phyloP scores from a whole-genome alignment of 2,329 filamentous ascomycete genomes.

The Trichophyton equinum region DNA sequence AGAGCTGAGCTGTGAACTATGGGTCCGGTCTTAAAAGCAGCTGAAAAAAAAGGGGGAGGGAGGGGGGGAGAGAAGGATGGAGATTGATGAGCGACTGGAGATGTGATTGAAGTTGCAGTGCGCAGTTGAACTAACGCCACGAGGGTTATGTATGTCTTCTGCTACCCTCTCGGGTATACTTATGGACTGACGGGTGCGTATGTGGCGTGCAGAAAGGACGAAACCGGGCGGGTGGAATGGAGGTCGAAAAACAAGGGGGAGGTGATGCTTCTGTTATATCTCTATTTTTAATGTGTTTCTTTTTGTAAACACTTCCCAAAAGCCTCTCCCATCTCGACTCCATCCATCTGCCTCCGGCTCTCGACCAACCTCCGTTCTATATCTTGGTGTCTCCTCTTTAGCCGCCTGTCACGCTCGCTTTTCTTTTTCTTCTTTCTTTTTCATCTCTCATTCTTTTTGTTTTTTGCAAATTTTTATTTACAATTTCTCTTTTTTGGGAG shows the following conservation, averaged over 20 bases:
- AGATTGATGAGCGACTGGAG: background rate
- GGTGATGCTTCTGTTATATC: background rate
- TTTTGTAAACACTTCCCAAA: background rate
- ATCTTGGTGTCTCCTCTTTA: constrained; percentile 2
- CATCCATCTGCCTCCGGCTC: background rate
- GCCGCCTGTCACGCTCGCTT: constrained; percentile 1
- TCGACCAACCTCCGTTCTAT: background rate
- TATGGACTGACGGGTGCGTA: background rate
- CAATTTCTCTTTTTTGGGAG: background rate
- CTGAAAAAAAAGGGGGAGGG: background rate
- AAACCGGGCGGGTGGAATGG: background rate
- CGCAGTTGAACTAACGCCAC: background rate
- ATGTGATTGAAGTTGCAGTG: background rate
- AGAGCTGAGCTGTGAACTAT: background rate
- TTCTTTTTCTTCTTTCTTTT: background rate
- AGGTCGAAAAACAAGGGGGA: background rate
- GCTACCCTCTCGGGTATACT: background rate
- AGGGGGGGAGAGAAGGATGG: background rate
- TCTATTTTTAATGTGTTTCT: constrained; percentile 1
- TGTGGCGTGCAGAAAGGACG: background rate
- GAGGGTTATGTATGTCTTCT: background rate
- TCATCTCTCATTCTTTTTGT: background rate
- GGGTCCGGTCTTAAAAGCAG: background rate
- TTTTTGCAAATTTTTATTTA: background rate
- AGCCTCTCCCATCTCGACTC: background rate